Evolutionary conservation across 1,284 basidiomycete species (phyloP).

Genomic region (Pisolithus thermaeus): DNA sequence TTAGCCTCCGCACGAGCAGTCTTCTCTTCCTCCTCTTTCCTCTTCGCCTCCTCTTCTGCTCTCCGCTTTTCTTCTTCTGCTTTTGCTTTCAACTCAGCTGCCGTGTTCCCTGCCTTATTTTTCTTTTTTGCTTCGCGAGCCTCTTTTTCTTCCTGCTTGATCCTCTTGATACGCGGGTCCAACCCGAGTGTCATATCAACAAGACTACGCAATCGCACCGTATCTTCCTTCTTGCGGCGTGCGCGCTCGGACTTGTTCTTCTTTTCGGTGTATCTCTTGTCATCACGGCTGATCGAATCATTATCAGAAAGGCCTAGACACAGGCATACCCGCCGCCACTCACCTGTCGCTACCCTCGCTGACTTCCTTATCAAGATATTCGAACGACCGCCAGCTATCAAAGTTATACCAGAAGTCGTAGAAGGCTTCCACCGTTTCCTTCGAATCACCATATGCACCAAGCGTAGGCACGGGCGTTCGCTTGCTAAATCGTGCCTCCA

Average conservation of each 20-base stretch:
- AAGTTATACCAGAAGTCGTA: conserved; percentile 99
- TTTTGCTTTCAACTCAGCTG: conserved; percentile 51
- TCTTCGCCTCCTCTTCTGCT: conserved; percentile 55
- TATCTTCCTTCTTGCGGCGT: conserved; percentile 97
- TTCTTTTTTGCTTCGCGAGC: conserved; percentile 92
- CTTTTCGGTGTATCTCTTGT: conserved; percentile 98
- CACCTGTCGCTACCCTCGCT: conserved; percentile 96
- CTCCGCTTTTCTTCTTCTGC: conserved; percentile 67
- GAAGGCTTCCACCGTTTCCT: conserved; percentile 86
- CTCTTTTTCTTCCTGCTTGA: conserved; percentile 96
- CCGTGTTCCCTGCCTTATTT: conserved; percentile 35
- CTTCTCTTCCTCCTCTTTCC: conserved; percentile 29
- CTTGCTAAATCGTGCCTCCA: conserved; percentile 90
- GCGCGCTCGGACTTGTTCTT: conserved; percentile 98
- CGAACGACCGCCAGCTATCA: conserved; percentile 97
- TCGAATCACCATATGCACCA: conserved; percentile 68
- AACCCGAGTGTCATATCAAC: conserved; percentile 84
- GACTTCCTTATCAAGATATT: conserved; percentile 97
- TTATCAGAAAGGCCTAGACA: conserved; percentile 1
- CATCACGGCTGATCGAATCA: conserved; percentile 70
- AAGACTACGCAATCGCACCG: conserved; percentile 78
- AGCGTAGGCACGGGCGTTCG: conserved; percentile 82
- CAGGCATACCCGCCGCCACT: conserved; percentile 21
- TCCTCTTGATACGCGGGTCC: conserved; percentile 96
- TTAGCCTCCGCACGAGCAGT: conserved; percentile 73